phyloP scores from a whole-genome alignment of 441 rosid genomes.

The Macaranga tanarius region DNA sequence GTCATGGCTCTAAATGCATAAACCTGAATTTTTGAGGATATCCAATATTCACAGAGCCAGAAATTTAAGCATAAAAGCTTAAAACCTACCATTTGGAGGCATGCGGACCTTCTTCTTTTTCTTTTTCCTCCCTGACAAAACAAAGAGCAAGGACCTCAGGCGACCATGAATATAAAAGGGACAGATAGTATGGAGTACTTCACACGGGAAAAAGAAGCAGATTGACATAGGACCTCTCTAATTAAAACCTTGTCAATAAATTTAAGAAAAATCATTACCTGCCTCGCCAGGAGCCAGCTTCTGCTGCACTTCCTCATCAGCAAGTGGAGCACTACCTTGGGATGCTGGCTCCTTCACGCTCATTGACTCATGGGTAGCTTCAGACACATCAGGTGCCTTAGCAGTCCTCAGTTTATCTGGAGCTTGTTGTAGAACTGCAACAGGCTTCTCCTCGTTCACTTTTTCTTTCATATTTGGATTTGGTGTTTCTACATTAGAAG shows the following conservation, averaged over 20 bases:
- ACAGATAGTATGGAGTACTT: background rate
- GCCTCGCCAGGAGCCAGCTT: slow-evolving; percentile 73
- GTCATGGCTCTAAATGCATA: background rate
- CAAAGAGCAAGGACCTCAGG: background rate
- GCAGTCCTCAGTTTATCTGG: slow-evolving; percentile 48
- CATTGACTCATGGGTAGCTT: slow-evolving; percentile 72
- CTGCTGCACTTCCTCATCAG: slow-evolving; percentile 93
- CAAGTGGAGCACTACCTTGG: slow-evolving; percentile 67
- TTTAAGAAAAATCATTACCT: slow-evolving; percentile 44
- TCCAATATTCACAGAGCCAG: background rate
- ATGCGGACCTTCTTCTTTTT: slow-evolving; percentile 81
- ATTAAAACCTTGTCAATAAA: slow-evolving; percentile 1
- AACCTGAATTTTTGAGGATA: background rate
- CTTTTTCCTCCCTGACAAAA: slow-evolving; percentile 75
- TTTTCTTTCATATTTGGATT: slow-evolving; percentile 34
- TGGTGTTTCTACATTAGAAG: slow-evolving; percentile 40
- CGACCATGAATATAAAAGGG: too few relatives aligned
- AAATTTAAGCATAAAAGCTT: background rate
- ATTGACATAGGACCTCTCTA: background rate
- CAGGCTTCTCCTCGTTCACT: slow-evolving; percentile 44
- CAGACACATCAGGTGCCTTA: slow-evolving; percentile 59
- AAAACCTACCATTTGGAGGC: slow-evolving; percentile 58
- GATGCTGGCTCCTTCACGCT: slow-evolving; percentile 74
- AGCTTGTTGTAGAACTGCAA: slow-evolving; percentile 39
- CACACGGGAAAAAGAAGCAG: background rate